Base-by-base conservation (phyloP, 2,329 filamentous ascomycete genomes). In the Phaeomoniella chlamydospora region DNA sequence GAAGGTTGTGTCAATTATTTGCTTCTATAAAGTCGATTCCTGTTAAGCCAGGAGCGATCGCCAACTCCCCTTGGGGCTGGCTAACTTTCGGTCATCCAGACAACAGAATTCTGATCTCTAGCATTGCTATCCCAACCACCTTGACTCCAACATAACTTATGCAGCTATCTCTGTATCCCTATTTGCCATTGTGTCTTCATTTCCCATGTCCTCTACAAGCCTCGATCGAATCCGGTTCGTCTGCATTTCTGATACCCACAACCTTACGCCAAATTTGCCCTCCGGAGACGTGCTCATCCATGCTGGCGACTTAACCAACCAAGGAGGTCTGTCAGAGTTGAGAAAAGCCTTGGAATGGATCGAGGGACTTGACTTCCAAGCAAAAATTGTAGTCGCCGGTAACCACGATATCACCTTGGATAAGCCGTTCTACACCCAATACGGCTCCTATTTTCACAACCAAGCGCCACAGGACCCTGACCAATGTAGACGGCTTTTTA, bases 361-460 rank as follows among this genome's bases (percentile, higher is more conserved):
- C 10, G 41, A 40, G 9, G 22, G 31, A 6, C 43, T 45, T 29
- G 81, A 83, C 0, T 85, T 94, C 50, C 59, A 61, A 22, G 70
- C 92, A 54, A 93, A 94, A 56, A 67, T 94, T 15, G 71, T 87
- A 22, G 75, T 96, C 18, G 74, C 76, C 18, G 88, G 88, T 1
- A 94, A 94, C 52, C 88, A 94, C 55, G 88, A 94, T 52, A 78
- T 74, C 48, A 92, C 75, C 63, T 80, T 93, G 41, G 87, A 93
- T 55, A 54, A 55, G n/a, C 35, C 11, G 70, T 70, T 49, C n/a
- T 70, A 65, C 44, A 42, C 49, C 29, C 32, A 59, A 37, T 49
- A 68, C 43, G 54, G 57, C 13, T 41, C 43, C 2, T 47, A 49
- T 18, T 65, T 64, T 46, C 65, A 65, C 41, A 61, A 61, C 49